Conservation (phyloP, 805 yeast species). For the Kodamaea jinghongensis region DNA sequence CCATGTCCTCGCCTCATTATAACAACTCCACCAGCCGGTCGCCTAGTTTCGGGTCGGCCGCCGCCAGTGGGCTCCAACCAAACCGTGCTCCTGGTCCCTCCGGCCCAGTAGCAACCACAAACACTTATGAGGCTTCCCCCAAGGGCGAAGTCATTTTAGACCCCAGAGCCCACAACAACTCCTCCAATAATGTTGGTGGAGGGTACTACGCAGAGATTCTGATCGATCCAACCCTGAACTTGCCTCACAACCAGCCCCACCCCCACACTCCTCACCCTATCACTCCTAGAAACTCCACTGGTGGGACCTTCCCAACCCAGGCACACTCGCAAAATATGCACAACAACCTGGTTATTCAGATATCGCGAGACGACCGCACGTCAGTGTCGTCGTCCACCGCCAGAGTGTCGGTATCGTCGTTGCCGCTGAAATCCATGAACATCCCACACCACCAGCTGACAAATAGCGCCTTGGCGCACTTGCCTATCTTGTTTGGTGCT, state of each 20-base stretch:
- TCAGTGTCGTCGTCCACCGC: slow-evolving; percentile 26
- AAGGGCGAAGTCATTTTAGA: slow-evolving; percentile 28
- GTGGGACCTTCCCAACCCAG: slow-evolving; percentile 4
- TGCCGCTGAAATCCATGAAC: slow-evolving; percentile 45
- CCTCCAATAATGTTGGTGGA: slow-evolving; percentile 31
- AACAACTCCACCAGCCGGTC: slow-evolving; percentile 21
- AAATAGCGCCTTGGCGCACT: slow-evolving; percentile 38
- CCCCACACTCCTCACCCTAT: slow-evolving; percentile 25
- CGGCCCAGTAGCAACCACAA: slow-evolving; percentile 13
- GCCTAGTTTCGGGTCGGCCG: slow-evolving; percentile 14
- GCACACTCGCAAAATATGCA: slow-evolving; percentile 18
- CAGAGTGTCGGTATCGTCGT: slow-evolving; percentile 39
- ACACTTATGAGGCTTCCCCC: slow-evolving; percentile 23
- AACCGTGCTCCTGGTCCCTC: not conserved
- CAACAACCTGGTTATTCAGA: slow-evolving; percentile 41
- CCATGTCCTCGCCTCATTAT: slow-evolving; percentile 24
- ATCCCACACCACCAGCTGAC: slow-evolving; percentile 46
- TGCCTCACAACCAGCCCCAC: slow-evolving; percentile 41
- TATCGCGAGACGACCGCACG: slow-evolving; percentile 37
- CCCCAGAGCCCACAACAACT: slow-evolving; percentile 28
- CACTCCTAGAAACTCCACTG: slow-evolving; percentile 31
- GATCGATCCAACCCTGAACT: slow-evolving; percentile 45
- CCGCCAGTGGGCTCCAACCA: slow-evolving; percentile 3
- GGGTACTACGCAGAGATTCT: slow-evolving; percentile 45
- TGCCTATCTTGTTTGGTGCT: slow-evolving; percentile 43